These are phyloP conservation scores for Lipomyces orientalis DNA, from an alignment of 805 yeast genomes.

Conservation along the genomic window DNA sequence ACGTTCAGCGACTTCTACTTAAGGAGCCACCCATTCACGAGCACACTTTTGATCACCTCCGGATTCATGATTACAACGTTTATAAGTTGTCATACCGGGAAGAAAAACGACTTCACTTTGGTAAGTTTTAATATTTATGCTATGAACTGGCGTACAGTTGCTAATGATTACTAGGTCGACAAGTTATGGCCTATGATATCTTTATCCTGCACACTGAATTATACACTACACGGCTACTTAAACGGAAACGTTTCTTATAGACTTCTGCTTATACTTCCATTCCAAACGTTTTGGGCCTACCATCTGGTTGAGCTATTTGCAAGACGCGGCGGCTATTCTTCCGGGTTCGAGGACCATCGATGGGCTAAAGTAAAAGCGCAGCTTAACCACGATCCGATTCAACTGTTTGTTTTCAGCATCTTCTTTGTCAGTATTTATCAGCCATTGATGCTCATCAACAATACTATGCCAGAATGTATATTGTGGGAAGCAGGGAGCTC, in stretches of 20 bases:
- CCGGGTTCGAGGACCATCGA: slow-evolving; percentile 22
- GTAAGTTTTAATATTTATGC: not conserved
- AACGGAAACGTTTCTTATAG: not conserved
- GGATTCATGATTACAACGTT: slow-evolving; percentile 13
- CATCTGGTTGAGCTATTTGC: slow-evolving; percentile 22
- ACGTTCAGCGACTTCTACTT: slow-evolving; percentile 15
- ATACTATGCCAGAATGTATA: slow-evolving; percentile 13
- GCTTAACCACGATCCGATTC: slow-evolving; percentile 10
- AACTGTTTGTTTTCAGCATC: slow-evolving; percentile 15
- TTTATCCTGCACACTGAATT: slow-evolving; percentile 11
- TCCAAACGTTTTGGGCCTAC: slow-evolving; percentile 21
- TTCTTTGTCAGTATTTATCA: slow-evolving; percentile 19
- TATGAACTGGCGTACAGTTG: not conserved
- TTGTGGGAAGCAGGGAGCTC: slow-evolving; percentile 4
- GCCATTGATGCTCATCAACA: slow-evolving; percentile 20
- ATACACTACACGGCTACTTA: slow-evolving; percentile 17
- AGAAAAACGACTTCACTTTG: slow-evolving; percentile 20
- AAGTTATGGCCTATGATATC: slow-evolving; percentile 30
- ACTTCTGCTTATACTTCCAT: slow-evolving; percentile 2
- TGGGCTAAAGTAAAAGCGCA: slow-evolving; percentile 17
- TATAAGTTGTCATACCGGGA: slow-evolving; percentile 21
- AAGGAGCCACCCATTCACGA: slow-evolving; percentile 16
- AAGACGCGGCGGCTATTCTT: slow-evolving; percentile 25
- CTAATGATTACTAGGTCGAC: slow-evolving; percentile 21
- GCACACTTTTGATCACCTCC: slow-evolving; percentile 2